phyloP scores from a whole-genome alignment of 371 early-diverging fungal genomes.

The Syncephalastrum monosporum region DNA sequence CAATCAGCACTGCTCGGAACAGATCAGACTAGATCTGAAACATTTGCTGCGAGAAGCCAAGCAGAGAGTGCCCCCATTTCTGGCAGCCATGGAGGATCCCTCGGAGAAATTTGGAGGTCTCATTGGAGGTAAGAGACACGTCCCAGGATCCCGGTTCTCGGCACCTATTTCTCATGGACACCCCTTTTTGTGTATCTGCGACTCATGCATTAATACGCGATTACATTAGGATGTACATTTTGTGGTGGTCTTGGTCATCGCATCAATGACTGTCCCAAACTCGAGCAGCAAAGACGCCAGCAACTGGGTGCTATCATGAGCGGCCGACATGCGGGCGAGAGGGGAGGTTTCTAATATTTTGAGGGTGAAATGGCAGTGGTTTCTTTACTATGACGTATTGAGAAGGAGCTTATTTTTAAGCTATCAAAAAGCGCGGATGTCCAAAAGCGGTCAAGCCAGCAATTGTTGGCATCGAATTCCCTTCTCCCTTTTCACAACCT shows the following conservation, averaged over 20 bases:
- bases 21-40: conserved; percentile 90
- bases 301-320: conserved; percentile 56
- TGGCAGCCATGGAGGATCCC: conserved; percentile 87
- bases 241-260: conserved; percentile 97
- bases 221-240: conserved; percentile 80
- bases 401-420: conserved; percentile 1
- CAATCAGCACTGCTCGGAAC: conserved; percentile 80
- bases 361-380: not conserved
- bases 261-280: conserved; percentile 87
- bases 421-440: too few species aligned
- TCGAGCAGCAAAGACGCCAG: conserved; percentile 68
- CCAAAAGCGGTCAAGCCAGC: too few species aligned
- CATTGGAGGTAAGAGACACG: conserved; percentile 45
- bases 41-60: conserved; percentile 91
- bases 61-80: conserved; percentile 88
- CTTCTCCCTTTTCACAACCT: too few species aligned
- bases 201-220: too few species aligned
- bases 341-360: conserved; percentile 37
- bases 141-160: not conserved
- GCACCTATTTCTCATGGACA: not conserved
- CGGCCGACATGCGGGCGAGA: conserved; percentile 30
- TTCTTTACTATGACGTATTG: not conserved
- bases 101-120: conserved; percentile 70
- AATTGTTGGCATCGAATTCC: too few species aligned
- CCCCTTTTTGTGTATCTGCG: not conserved